Percentiles rank a stretch among this genome's conserved stretches.
These are phyloP conservation scores for Litchi chinensis DNA, from an alignment of 345 rosid genomes.

Conservation along the genomic window DNA sequence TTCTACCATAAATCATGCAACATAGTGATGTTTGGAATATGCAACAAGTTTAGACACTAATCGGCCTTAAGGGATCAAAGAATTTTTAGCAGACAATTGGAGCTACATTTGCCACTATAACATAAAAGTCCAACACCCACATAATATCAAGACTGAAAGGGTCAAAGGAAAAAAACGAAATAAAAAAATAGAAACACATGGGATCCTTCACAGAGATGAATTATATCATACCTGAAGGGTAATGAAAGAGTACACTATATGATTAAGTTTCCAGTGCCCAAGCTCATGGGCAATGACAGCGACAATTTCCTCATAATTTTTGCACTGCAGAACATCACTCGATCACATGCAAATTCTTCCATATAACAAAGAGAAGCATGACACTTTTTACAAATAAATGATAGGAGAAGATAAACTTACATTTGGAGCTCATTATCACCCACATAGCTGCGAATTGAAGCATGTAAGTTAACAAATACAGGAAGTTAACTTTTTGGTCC, in stretches of 20 bases:
- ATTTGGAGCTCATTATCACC: neutral
- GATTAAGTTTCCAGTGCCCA: constrained; percentile 99
- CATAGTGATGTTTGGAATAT: neutral
- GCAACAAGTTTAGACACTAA: neutral
- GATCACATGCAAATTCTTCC: constrained; percentile 14
- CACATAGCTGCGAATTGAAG: neutral
- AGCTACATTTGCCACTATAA: neutral
- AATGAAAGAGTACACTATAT: constrained; percentile 86
- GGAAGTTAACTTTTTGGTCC: neutral
- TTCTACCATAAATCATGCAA: neutral
- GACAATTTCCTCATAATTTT: constrained; percentile 87
- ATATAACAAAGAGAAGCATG: constrained; percentile 1
- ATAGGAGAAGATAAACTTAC: neutral
- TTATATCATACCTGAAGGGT: constrained; percentile 37
- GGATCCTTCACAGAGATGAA: constrained; percentile 13
- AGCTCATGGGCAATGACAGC: constrained; percentile 98
- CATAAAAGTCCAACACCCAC: neutral
- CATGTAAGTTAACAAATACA: neutral
- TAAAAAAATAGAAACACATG: neutral
- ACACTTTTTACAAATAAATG: neutral
- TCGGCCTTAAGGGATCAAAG: neutral
- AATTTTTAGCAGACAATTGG: neutral
- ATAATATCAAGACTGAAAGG: neutral
- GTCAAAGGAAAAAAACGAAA: neutral
- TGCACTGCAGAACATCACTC: constrained; percentile 60